Conservation (phyloP, 1,139 yeast species). For the Kodamaea ohmeri region DNA sequence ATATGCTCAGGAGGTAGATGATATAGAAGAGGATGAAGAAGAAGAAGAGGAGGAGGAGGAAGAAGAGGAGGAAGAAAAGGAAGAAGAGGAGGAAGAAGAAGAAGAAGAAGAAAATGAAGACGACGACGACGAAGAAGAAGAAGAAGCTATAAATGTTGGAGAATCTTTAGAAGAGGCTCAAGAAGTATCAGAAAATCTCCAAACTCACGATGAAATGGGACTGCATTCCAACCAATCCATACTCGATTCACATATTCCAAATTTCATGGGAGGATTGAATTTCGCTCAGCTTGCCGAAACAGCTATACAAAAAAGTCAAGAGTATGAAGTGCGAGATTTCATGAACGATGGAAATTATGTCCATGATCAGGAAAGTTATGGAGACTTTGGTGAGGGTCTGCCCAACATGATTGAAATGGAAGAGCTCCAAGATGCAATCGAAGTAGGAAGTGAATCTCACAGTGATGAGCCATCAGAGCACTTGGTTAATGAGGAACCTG, state of each 20-base stretch:
- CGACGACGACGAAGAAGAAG: constrained; percentile 3
- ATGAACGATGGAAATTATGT: too few relatives aligned
- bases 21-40: constrained; percentile 5
- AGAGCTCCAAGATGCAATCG: too few relatives aligned
- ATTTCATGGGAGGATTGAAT: constrained; percentile 1
- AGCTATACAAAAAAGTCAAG: constrained; percentile 11
- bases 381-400: too few relatives aligned
- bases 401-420: too few relatives aligned
- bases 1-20: too few relatives aligned
- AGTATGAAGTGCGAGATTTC: constrained; percentile 6
- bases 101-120: constrained; percentile 4
- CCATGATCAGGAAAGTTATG: too few relatives aligned
- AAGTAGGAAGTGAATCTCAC: too few relatives aligned
- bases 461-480: too few relatives aligned
- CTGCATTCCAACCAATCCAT: too few relatives aligned
- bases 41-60: constrained; percentile 5
- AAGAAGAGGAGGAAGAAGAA: constrained; percentile 4
- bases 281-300: constrained; percentile 12
- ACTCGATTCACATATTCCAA: too few relatives aligned
- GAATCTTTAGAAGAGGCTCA: constrained; percentile 7
- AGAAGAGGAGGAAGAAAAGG: constrained; percentile 5
- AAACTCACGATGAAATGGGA: too few relatives aligned
- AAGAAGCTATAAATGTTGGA: not conserved
- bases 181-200: constrained; percentile 3
- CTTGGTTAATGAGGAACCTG: too few relatives aligned